phyloP scores from a whole-genome alignment of 371 early-diverging fungal species.

The Syncephalastrum racemosum region DNA sequence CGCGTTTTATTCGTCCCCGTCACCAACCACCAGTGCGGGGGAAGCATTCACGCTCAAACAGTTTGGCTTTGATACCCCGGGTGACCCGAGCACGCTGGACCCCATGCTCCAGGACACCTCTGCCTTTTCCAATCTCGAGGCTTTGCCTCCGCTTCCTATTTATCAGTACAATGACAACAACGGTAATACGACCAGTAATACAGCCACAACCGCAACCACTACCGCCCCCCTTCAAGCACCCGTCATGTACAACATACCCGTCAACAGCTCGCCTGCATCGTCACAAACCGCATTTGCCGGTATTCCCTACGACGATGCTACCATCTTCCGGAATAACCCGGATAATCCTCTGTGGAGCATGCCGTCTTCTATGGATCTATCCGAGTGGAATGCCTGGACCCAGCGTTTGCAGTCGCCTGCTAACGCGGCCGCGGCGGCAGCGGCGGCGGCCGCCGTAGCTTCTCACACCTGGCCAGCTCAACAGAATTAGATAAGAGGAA shows the following conservation, averaged over 20 bases:
- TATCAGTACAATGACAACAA: constrained; percentile 4
- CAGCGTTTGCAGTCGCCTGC: constrained; percentile 21
- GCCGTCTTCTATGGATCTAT: constrained; percentile 47
- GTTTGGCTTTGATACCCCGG: constrained; percentile 41
- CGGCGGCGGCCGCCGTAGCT: too few relatives aligned
- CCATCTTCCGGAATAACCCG: constrained; percentile 39
- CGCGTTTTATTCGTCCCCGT: neutral
- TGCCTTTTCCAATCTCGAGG: neutral
- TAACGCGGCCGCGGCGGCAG: too few relatives aligned
- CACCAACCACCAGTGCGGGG: constrained; percentile 5
- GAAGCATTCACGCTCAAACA: constrained; percentile 48
- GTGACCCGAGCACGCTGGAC: constrained; percentile 20
- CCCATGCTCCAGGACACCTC: constrained; percentile 6
- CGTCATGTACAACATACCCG: constrained; percentile 1
- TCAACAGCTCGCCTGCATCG: neutral
- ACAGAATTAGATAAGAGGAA: too few relatives aligned
- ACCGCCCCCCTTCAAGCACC: neutral
- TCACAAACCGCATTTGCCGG: neutral
- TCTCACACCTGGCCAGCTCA: too few relatives aligned
- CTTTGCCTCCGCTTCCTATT: constrained; percentile 18
- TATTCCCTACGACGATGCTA: constrained; percentile 5
- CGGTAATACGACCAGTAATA: neutral
- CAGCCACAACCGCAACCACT: neutral
- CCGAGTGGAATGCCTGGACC: constrained; percentile 47
- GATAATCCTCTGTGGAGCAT: constrained; percentile 47